Conservation (phyloP, 2,329 filamentous ascomycete genomes). For the Cladosporium austrohemisphaericum region DNA sequence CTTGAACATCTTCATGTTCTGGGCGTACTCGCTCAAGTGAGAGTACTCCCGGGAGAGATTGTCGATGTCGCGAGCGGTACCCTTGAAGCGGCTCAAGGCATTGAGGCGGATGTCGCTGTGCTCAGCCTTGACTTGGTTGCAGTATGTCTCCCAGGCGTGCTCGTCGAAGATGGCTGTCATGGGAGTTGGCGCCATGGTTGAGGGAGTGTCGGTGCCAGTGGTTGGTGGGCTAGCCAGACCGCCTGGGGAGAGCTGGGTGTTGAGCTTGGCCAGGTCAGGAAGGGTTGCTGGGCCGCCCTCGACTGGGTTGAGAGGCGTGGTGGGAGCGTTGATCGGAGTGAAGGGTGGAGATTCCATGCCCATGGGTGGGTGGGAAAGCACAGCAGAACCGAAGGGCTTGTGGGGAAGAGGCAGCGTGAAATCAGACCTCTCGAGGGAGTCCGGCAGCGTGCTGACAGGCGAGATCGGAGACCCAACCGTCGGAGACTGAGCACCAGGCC, state of each 20-base stretch:
- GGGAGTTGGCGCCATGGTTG: slow-evolving; percentile 8
- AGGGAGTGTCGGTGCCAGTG: slow-evolving; percentile 16
- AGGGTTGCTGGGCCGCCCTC: slow-evolving; percentile 8
- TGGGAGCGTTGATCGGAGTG: slow-evolving; percentile 25
- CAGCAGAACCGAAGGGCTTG: not conserved
- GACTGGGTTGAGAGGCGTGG: slow-evolving; percentile 19
- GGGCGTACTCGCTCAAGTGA: slow-evolving; percentile 8
- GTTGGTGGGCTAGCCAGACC: slow-evolving; percentile 12
- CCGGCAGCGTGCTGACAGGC: slow-evolving; percentile 11
- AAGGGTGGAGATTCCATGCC: slow-evolving; percentile 33
- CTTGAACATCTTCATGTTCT: slow-evolving; percentile 28
- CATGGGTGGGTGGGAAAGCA: slow-evolving; percentile 2
- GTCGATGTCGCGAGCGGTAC: slow-evolving; percentile 30
- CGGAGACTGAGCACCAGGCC: slow-evolving; percentile 15
- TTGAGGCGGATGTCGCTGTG: slow-evolving; percentile 36
- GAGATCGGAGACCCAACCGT: slow-evolving; percentile 20
- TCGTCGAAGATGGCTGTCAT: slow-evolving; percentile 24
- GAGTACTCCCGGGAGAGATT: slow-evolving; percentile 23
- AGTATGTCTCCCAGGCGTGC: slow-evolving; percentile 31
- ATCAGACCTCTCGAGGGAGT: slow-evolving; percentile 5
- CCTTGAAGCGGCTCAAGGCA: slow-evolving; percentile 43
- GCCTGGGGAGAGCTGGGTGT: slow-evolving; percentile 20
- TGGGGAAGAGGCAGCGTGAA: slow-evolving; percentile 8
- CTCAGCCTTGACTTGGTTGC: slow-evolving; percentile 30
- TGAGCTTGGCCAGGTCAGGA: slow-evolving; percentile 20